Evolutionary conservation across 2,329 filamentous ascomycete species (phyloP), one percentile per base, ranked within the genome.

Genomic region (Tolypocladium amazonense): DNA sequence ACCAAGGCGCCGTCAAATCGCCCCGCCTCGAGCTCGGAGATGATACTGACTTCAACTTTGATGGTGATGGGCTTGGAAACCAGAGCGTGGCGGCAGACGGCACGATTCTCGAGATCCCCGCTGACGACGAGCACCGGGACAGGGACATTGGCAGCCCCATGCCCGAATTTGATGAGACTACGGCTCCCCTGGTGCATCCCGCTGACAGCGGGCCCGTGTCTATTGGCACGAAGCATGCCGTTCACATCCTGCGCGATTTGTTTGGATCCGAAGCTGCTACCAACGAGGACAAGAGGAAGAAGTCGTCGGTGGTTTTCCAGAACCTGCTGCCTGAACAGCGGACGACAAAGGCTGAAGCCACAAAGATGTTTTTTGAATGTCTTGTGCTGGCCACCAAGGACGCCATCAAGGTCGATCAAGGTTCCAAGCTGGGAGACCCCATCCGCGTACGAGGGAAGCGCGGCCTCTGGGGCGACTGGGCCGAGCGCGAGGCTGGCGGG

Each of bases 281-380:
- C 25, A 85, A 86, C 64, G 82, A 87, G 3, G 84, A 86, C 60
- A 87, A 89, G 74, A 86, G 92, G 68, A 88, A 88, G 72, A 88
- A 88, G 72, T 82, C 81, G 30, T 85, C 85, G 15, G 91, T 96
- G 3, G 81, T 95, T 3, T 97, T 99, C 80, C 93, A 97, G 68
- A 89, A 96, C 60, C 81, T 99, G 56, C 82, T 97, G 39, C 94
- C 94, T 0, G 90, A 96, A 74, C 77, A 81, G 64, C 84, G 83
- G 62, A 93, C 93, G 0, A 91, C 83, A 65, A 90, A 90, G 73
- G 88, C 89, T 11, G 94, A 97, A 68, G 94, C 94, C 0, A 99
- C 94, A 52, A 97, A 97, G 81, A 97, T 99, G 92, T 99, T 99
- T 78, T 99, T 99, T 68, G 94, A 99, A 76, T 88, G 94, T 59